Percentiles rank a stretch among this genome's conserved stretches.
phyloP scores from a whole-genome alignment of 768 basidiomycete genomes.

The Boletus rubropictus region DNA sequence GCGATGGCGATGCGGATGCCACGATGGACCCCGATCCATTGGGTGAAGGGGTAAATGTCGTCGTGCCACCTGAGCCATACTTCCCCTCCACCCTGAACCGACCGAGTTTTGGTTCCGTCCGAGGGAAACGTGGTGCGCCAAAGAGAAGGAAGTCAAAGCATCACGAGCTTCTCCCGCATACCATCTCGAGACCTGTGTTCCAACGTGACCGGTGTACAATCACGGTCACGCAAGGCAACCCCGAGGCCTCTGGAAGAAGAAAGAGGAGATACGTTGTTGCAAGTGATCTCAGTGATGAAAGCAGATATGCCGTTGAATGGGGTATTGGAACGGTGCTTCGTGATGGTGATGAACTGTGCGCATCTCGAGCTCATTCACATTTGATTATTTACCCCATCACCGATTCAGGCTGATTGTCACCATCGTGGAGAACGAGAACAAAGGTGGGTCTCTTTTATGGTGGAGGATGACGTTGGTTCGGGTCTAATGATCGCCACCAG shows the following conservation, averaged over 20 bases:
- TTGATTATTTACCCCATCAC: not conserved
- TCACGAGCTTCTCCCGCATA: conserved; percentile 58
- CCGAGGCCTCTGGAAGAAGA: conserved; percentile 51
- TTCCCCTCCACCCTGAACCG: conserved; percentile 70
- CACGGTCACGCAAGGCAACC: conserved; percentile 80
- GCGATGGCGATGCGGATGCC: conserved; percentile 48
- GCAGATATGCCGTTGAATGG: conserved; percentile 95
- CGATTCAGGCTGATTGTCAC: conserved; percentile 75
- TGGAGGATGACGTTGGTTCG: not conserved
- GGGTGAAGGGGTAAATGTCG: conserved; percentile 88
- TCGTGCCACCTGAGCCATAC: conserved; percentile 78
- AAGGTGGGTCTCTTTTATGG: conserved; percentile 47
- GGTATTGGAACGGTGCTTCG: conserved; percentile 92
- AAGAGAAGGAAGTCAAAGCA: conserved; percentile 57
- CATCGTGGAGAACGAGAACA: conserved; percentile 87
- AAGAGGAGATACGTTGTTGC: conserved; percentile 77
- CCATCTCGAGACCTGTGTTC: conserved; percentile 76
- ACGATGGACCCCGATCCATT: conserved; percentile 70
- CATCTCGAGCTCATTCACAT: conserved; percentile 4
- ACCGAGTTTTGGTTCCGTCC: conserved; percentile 34
- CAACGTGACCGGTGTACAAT: conserved; percentile 92
- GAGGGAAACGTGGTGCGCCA: conserved; percentile 32
- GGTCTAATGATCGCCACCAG: conserved; percentile 30
- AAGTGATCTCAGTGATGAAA: conserved; percentile 93
- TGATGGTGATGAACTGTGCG: conserved; percentile 86